phyloP scores from a whole-genome alignment of 2,329 filamentous ascomycete species.

The Pseudopyricularia cyperi region DNA sequence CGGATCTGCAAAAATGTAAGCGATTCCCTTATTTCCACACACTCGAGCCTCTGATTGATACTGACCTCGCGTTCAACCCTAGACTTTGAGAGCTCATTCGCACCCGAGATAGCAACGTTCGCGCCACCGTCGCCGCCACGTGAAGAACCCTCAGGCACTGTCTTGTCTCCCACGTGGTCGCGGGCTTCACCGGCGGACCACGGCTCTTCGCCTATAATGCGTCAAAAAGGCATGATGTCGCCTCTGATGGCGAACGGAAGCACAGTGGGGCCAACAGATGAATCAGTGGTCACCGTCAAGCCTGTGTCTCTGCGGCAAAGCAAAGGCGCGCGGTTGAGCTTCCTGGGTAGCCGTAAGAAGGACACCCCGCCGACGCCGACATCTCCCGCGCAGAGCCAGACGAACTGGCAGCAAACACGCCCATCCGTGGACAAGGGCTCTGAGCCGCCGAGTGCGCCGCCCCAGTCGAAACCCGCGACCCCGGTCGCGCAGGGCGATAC shows the following conservation, averaged over 20 bases:
- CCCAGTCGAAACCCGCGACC: background rate
- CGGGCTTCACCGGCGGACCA: constrained; percentile 31
- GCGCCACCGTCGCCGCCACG: constrained; percentile 31
- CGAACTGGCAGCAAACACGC: constrained; percentile 3
- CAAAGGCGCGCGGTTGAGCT: constrained; percentile 41
- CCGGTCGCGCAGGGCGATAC: constrained; percentile 7
- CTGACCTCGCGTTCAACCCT: background rate
- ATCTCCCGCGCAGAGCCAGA: constrained; percentile 7
- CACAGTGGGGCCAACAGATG: constrained; percentile 23
- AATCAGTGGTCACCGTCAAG: constrained; percentile 28
- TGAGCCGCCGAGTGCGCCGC: constrained; percentile 4
- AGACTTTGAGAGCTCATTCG: constrained; percentile 52
- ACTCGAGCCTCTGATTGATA: background rate
- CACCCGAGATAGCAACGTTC: constrained; percentile 52
- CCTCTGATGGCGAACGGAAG: constrained; percentile 18
- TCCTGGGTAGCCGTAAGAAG: constrained; percentile 41
- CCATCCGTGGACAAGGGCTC: constrained; percentile 1
- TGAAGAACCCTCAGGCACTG: constrained; percentile 25
- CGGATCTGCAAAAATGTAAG: constrained; percentile 54
- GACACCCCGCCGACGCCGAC: constrained; percentile 15
- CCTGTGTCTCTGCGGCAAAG: constrained; percentile 36
- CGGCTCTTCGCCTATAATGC: constrained; percentile 14
- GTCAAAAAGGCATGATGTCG: constrained; percentile 15
- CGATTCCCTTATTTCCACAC: constrained; percentile 10
- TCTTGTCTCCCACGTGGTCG: constrained; percentile 30